Evolutionary conservation across 2,329 filamentous ascomycete species (phyloP).

Genomic region (Colletotrichum nymphaeae): DNA sequence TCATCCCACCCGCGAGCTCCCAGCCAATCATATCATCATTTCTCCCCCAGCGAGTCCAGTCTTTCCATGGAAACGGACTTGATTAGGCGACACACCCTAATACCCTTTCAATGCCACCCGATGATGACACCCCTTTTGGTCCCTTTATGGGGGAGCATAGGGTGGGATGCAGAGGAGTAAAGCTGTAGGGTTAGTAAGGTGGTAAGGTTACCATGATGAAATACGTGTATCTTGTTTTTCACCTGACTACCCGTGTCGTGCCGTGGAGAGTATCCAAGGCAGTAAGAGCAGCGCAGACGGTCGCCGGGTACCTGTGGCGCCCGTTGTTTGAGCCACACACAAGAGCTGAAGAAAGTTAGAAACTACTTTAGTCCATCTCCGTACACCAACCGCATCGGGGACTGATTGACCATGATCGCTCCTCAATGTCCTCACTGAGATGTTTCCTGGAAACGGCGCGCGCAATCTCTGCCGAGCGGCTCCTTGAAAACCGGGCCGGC

Average conservation of each 20-base stretch:
- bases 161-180: background rate
- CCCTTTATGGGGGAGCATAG: background rate
- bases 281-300: background rate
- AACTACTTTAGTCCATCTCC: background rate
- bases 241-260: too few species aligned
- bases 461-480: background rate
- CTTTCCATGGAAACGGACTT: conserved; percentile 11
- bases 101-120: background rate
- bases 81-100: background rate
- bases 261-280: too few species aligned
- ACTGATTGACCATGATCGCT: background rate
- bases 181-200: too few species aligned
- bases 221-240: background rate
- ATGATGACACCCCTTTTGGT: background rate
- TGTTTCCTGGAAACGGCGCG: conserved; percentile 2
- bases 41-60: background rate
- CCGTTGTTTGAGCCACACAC: background rate
- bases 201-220: background rate
- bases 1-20: background rate
- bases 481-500: background rate
- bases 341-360: background rate
- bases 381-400: conserved; percentile 10
- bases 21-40: background rate
- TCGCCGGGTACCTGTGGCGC: conserved; percentile 22
- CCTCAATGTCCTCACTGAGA: background rate